phyloP scores from a whole-genome alignment of 345 rosid species.

The Bruguiera gymnorhiza region DNA sequence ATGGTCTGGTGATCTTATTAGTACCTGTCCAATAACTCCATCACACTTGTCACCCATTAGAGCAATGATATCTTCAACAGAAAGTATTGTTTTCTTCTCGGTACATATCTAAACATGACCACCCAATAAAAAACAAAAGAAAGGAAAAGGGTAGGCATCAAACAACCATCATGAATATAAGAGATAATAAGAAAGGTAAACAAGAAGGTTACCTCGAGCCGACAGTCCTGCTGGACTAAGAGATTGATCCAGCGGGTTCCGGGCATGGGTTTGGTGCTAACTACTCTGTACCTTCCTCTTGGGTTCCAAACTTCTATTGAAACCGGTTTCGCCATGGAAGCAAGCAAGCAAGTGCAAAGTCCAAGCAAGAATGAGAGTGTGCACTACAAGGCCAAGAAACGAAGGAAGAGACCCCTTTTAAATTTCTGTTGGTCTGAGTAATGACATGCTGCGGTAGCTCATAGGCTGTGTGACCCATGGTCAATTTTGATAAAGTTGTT shows the following conservation, averaged over 20 bases:
- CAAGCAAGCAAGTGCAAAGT: not conserved
- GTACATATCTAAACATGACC: slow-evolving; percentile 63
- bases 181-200: not conserved
- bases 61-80: slow-evolving; percentile 85
- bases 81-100: slow-evolving; percentile 84
- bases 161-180: not conserved
- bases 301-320: slow-evolving; percentile 92
- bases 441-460: not conserved
- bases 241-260: slow-evolving; percentile 99
- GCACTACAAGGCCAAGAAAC: not conserved
- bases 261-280: slow-evolving; percentile 96
- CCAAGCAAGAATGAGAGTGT: not conserved
- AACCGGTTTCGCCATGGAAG: slow-evolving; percentile 83
- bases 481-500: not conserved
- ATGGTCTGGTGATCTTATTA: not conserved
- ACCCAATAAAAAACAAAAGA: not conserved
- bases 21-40: slow-evolving; percentile 95
- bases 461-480: not conserved
- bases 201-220: slow-evolving; percentile 63
- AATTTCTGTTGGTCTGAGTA: slow-evolving; percentile 13
- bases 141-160: not conserved
- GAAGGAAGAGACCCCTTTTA: slow-evolving; percentile 4
- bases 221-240: slow-evolving; percentile 80
- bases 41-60: slow-evolving; percentile 86
- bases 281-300: slow-evolving; percentile 83